Evolutionary conservation across 2,329 filamentous ascomycete species (phyloP).

Genomic region (Paecilomyces formosus): DNA sequence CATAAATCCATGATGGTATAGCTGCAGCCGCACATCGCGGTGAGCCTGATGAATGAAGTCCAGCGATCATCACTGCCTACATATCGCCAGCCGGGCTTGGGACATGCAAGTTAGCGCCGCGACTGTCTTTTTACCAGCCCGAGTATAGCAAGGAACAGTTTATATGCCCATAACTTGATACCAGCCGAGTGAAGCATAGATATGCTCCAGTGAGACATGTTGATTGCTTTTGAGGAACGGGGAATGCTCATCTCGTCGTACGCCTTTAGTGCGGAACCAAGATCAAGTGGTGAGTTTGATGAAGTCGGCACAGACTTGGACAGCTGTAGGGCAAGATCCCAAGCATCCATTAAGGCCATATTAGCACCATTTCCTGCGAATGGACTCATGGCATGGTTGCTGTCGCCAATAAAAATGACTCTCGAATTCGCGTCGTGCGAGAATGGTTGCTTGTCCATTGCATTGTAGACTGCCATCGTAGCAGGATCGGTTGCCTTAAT

Average conservation of each 20-base stretch:
- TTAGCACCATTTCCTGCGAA: constrained; percentile 46
- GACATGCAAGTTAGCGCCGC: too few relatives aligned
- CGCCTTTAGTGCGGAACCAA: constrained; percentile 14
- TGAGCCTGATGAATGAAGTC: too few relatives aligned
- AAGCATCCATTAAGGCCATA: constrained; percentile 41
- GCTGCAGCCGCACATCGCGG: too few relatives aligned
- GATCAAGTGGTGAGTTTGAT: neutral
- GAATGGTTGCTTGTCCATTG: constrained; percentile 41
- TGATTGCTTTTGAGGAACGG: constrained; percentile 12
- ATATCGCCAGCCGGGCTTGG: too few relatives aligned
- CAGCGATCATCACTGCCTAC: too few relatives aligned
- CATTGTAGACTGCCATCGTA: constrained; percentile 34
- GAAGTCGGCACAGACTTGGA: constrained; percentile 15
- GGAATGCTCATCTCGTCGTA: constrained; percentile 33
- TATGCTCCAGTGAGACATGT: constrained; percentile 6
- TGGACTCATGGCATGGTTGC: constrained; percentile 44
- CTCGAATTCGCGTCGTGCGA: constrained; percentile 20
- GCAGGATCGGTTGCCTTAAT: constrained; percentile 32
- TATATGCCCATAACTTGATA: constrained; percentile 2
- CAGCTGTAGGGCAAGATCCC: constrained; percentile 39
- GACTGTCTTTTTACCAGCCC: neutral
- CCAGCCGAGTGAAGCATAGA: constrained; percentile 5
- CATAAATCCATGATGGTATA: too few relatives aligned
- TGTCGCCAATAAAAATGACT: constrained; percentile 44
- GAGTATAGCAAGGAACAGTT: neutral